Evolutionary conservation across 225 moss, liverwort and hornwort genomes (phyloP).

Genomic region (Asterella californica): DNA sequence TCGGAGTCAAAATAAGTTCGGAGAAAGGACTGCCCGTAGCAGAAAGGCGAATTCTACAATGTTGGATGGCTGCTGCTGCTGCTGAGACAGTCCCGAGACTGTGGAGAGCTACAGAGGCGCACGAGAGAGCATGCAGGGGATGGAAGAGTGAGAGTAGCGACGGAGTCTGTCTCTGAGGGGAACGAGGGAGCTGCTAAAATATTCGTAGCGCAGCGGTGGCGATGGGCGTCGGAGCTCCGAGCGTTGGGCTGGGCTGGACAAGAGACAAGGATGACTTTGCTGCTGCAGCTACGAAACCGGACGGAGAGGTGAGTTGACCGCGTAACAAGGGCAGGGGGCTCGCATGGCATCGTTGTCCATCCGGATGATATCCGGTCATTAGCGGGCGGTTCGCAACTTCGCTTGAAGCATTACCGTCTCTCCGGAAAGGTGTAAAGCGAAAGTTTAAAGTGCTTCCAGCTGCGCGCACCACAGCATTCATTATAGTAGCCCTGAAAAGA

Average conservation of each 20-base stretch:
- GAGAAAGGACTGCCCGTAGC: too few relatives aligned
- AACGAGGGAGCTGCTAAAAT: background rate
- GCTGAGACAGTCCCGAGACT: background rate
- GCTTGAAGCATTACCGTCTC: background rate
- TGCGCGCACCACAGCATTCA: too few relatives aligned
- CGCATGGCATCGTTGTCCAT: background rate
- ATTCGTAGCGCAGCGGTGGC: too few relatives aligned
- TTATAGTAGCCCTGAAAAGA: background rate
- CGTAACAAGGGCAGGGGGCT: background rate
- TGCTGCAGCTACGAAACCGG: too few relatives aligned
- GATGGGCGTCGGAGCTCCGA: too few relatives aligned
- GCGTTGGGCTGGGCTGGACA: too few relatives aligned
- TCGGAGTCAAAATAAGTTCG: too few relatives aligned
- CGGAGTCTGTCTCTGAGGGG: too few relatives aligned
- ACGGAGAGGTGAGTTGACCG: background rate
- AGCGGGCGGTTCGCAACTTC: too few relatives aligned
- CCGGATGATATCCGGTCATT: too few relatives aligned
- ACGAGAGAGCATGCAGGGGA: background rate
- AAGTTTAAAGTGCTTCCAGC: background rate
- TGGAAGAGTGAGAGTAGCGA: background rate
- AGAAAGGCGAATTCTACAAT: background rate
- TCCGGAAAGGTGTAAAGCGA: background rate
- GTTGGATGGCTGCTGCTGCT: background rate
- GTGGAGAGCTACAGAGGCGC: background rate
- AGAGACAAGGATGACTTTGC: too few relatives aligned